These are phyloP conservation scores for Pezicula neosporulosa DNA, from an alignment of 2,329 filamentous ascomycete genomes.

Conservation along the genomic window DNA sequence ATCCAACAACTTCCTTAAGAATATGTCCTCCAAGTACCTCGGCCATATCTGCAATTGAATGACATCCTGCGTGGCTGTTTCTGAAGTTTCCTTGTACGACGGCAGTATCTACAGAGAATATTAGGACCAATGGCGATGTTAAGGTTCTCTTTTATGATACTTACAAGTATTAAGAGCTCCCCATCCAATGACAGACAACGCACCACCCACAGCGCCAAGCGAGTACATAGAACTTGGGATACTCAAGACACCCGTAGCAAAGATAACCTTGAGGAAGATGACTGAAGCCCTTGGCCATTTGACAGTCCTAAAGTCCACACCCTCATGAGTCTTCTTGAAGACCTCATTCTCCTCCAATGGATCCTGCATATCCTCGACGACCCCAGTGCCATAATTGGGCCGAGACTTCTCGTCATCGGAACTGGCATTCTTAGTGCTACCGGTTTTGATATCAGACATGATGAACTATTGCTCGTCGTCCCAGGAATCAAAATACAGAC, in stretches of 20 bases:
- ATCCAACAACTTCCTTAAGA: conserved; percentile 49
- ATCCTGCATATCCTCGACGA: conserved; percentile 18
- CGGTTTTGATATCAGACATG: conserved; percentile 17
- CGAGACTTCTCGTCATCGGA: conserved; percentile 16
- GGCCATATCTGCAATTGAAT: conserved; percentile 56
- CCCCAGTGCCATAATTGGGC: conserved; percentile 9
- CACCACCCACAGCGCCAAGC: conserved; percentile 39
- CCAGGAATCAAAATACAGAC: too few species aligned
- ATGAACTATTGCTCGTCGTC: conserved; percentile 1
- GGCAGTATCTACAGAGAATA: conserved; percentile 30
- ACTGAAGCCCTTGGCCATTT: conserved; percentile 44
- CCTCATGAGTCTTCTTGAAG: conserved; percentile 39
- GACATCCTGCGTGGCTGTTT: conserved; percentile 46
- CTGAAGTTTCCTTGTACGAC: conserved; percentile 48
- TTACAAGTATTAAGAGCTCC: conserved; percentile 28
- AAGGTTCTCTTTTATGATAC: neutral
- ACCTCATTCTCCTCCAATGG: conserved; percentile 32
- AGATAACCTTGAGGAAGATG: conserved; percentile 41
- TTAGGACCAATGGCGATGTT: neutral
- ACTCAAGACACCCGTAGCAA: conserved; percentile 39
- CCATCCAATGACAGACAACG: conserved; percentile 39
- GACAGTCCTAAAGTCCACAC: conserved; percentile 45
- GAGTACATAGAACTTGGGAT: conserved; percentile 40
- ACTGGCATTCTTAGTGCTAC: conserved; percentile 1
- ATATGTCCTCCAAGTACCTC: conserved; percentile 48